Base-by-base conservation (phyloP, 2,329 filamentous ascomycete species). In the Fusarium incarnatum region DNA sequence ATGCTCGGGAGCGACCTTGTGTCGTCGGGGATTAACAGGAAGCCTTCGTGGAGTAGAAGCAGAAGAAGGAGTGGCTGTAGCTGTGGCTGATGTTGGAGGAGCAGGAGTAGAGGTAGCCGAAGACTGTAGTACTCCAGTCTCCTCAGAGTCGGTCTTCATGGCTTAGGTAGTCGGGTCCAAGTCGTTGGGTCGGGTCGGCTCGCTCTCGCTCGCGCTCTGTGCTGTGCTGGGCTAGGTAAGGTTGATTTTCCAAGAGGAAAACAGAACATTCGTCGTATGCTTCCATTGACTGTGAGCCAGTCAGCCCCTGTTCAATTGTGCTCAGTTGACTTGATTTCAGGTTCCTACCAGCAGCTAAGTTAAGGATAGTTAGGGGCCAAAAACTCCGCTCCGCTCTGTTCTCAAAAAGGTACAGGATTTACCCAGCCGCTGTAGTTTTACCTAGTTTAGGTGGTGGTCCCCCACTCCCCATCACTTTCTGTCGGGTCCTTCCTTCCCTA, bases 11-110 rank as follows among this genome's bases (percentile, higher is more conserved):
- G 81, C 74, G 52, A 86, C 84, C 75, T 83, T 84, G 70, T 83
- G 80, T 54, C 83, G 80, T 50, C 84, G 82, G 53, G 83, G 83
- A 71, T 86, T 85, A 68, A 86, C 84, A 28, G 84, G 83, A 67
- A 86, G 77, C 56, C 84, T 80, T 56, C 81, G 76, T 30, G 71
- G 71, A 41, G 75, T 73, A 32, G 60, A 49, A 40, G 34, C 42
- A 40, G 69, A 12, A 25, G 32, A 20, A 42, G 37, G 25, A 28
- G 22, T 13, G 37, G 50, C 37, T n/a, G 8, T 28, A 25, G 40
- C 71, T 63, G 70, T 37, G 18, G 37, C 50, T 47, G 73, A 56
- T 60, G 55, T 34, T 11, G 25, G 11, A 47, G 45, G 45, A 27
- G 52, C 8, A 25, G 20, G 9, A 44, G 40, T 68, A 44, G 76